A percentile compares a stretch with the other conserved stretches of the same genome.
Conservation (phyloP, 108 stramenopile genomes). For the Skeletonema menzelii region DNA sequence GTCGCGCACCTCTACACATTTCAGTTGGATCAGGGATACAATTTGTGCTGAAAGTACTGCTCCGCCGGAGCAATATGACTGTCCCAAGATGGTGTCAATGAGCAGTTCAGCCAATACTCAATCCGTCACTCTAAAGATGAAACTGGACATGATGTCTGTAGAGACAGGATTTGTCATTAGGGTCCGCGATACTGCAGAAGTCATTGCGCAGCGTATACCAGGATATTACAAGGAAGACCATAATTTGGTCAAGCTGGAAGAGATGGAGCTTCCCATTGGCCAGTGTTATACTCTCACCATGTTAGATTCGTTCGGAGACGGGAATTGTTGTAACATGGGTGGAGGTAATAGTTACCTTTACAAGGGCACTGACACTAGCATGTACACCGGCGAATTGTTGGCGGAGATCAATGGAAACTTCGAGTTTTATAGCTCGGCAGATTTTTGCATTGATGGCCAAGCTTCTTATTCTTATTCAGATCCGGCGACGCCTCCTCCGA, state of each 20-base stretch:
- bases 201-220: conserved; percentile 32
- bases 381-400: conserved; percentile 24
- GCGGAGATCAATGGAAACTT: conserved; percentile 37
- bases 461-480: not conserved
- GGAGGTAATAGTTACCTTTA: conserved; percentile 28
- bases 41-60: conserved; percentile 45
- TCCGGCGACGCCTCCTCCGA: not conserved
- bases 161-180: conserved; percentile 46
- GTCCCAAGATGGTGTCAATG: not conserved
- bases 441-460: conserved; percentile 23
- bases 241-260: conserved; percentile 26
- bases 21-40: conserved; percentile 49
- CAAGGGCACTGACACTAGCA: conserved; percentile 29
- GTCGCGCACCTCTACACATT: conserved; percentile 35
- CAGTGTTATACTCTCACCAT: conserved; percentile 34
- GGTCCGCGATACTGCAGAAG: not conserved
- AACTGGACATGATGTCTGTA: conserved; percentile 32
- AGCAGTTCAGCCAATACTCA: conserved; percentile 12
- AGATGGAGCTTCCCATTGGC: conserved; percentile 27
- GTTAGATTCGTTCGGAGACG: conserved; percentile 42
- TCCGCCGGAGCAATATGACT: conserved; percentile 27
- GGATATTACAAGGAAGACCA: conserved; percentile 32
- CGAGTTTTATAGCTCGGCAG: conserved; percentile 16
- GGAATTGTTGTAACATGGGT: conserved; percentile 40
- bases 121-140: conserved; percentile 41